These are phyloP conservation scores for Penicillium lividum DNA, from an alignment of 495 filamentous ascomycete species.

Conservation along the genomic window DNA sequence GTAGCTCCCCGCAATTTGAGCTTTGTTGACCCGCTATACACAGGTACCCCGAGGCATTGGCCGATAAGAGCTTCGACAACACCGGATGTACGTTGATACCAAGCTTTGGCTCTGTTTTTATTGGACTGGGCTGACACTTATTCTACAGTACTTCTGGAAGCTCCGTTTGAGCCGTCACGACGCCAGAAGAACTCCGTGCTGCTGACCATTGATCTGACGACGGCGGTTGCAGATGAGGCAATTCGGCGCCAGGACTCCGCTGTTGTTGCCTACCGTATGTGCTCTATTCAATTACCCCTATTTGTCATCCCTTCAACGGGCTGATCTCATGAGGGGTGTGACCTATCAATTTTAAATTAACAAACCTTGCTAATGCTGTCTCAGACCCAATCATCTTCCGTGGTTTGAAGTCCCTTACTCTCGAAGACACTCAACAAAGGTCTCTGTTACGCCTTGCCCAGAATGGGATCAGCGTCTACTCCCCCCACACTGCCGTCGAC, in stretches of 20 bases:
- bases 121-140: conserved; percentile 12
- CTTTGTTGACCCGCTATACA: conserved; percentile 18
- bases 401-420: conserved; percentile 82
- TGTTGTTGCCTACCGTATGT: conserved; percentile 85
- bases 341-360: conserved; percentile 5
- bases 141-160: conserved; percentile 69
- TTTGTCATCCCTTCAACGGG: background rate
- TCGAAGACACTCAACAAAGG: conserved; percentile 81
- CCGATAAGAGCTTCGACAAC: conserved; percentile 92
- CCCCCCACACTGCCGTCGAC: conserved; percentile 92
- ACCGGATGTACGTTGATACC: conserved; percentile 64
- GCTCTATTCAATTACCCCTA: background rate
- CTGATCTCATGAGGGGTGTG: background rate
- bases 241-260: conserved; percentile 72
- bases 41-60: conserved; percentile 86
- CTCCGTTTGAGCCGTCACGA: conserved; percentile 60
- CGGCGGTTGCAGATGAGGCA: conserved; percentile 87
- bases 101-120: background rate
- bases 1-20: conserved; percentile 20
- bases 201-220: conserved; percentile 88
- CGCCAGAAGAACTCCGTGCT: conserved; percentile 73
- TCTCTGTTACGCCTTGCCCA: conserved; percentile 80
- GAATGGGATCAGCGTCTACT: conserved; percentile 92
- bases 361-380: conserved; percentile 1
- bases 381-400: conserved; percentile 95